phyloP scores from a whole-genome alignment of 805 yeast genomes.

The Candida succiphila region DNA sequence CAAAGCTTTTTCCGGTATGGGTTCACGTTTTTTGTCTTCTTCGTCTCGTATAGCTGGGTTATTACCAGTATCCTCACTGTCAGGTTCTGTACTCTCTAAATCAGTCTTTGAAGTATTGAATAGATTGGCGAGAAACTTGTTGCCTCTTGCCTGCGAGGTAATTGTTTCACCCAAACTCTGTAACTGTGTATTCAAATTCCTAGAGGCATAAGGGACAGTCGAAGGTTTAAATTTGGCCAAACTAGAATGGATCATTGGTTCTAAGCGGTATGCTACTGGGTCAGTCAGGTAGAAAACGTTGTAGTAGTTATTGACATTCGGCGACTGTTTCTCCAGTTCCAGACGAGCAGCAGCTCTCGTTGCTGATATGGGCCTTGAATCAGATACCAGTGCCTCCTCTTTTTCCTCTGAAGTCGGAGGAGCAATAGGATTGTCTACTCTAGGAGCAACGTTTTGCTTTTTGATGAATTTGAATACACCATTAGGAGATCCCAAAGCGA shows the following conservation, averaged over 20 bases:
- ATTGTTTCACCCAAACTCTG: slow-evolving; percentile 6
- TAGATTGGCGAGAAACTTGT: slow-evolving; percentile 4
- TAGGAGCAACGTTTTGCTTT: slow-evolving; percentile 45
- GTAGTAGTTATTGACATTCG: slow-evolving; percentile 58
- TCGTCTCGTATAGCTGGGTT: slow-evolving; percentile 9
- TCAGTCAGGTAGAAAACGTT: slow-evolving; percentile 88
- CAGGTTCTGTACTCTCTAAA: not conserved
- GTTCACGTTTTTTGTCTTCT: slow-evolving; percentile 6
- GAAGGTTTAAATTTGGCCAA: slow-evolving; percentile 44
- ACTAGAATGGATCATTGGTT: slow-evolving; percentile 58
- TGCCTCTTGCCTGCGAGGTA: slow-evolving; percentile 9
- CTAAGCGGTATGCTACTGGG: slow-evolving; percentile 83
- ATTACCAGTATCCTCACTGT: slow-evolving; percentile 5
- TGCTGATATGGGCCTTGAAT: slow-evolving; percentile 3
- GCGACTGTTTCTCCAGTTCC: slow-evolving; percentile 24
- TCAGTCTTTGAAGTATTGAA: not conserved
- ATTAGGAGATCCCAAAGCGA: slow-evolving; percentile 83
- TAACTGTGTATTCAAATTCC: slow-evolving; percentile 37
- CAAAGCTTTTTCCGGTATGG: slow-evolving; percentile 21
- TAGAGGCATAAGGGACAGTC: slow-evolving; percentile 42
- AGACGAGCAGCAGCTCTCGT: slow-evolving; percentile 3
- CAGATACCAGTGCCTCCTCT: slow-evolving; percentile 18
- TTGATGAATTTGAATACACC: slow-evolving; percentile 77
- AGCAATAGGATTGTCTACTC: slow-evolving; percentile 11
- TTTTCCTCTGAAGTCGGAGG: slow-evolving; percentile 24